Evolutionary conservation across 2,329 filamentous ascomycete species (phyloP), one percentile per base, ranked within the genome.

Genomic region (Juglanconis oblonga): DNA sequence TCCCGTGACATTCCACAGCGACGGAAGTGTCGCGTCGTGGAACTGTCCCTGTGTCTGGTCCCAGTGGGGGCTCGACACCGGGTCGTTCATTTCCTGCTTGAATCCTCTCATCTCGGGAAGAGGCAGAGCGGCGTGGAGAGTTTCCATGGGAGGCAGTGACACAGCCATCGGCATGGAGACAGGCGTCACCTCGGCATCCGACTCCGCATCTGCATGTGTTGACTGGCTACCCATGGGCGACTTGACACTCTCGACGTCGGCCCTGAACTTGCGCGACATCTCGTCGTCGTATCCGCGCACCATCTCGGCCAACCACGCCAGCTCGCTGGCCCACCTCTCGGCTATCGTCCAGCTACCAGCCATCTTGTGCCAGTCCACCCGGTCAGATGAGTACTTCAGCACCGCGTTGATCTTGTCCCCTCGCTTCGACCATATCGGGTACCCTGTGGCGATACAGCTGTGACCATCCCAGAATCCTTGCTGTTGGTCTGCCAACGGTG

Each of bases 291-390:
- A 38, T n/a, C 55, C 59, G 40, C 54, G 48, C 29, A 45, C 38
- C 4, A 35, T 17, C 32, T 61, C 42, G 3, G 45, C 24, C 14
- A 61, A 29, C 29, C 47, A 57, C 17, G 29, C 47, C 9, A 17
- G 31, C 5, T 52, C 40, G 3, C 35, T 54, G 2, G 24, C 51
- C 44, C 57, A 55, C 7, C 31, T 14, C 10, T 61, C 45, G 17
- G 44, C 59, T 9, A 44, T 35, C n/a, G 51, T 38, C 59, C 59
- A 61, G 35, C 48, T 54, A 1, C 59, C 55, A 7, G 24, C 47
- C n/a, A 42, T 36, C 38, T 40, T 56, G 40, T 60, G 32, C 36
- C 48, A 56, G 3, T 48, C 48, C 1, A 48, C 14, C 7, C 33
- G 47, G 3, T 17, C 48, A 3, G 33, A 35, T 10, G 55, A 10